Evolutionary conservation across 148 eudicot genomes (phyloP).

Genomic region (Simmondsia chinensis): DNA sequence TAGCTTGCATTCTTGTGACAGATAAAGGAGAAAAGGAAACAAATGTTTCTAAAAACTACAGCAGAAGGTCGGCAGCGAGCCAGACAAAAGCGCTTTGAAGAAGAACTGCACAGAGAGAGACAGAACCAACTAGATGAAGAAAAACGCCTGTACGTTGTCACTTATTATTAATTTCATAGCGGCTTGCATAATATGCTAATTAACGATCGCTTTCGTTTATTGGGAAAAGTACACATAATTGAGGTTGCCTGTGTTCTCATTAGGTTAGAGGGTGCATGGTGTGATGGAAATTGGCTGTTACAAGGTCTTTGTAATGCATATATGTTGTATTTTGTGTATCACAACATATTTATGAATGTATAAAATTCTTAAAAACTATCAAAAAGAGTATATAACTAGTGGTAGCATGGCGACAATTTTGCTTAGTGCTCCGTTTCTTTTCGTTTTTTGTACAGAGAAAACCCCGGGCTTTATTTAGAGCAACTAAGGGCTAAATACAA

Average conservation of each 20-base stretch:
- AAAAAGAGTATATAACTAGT: no score
- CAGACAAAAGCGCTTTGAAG: conserved; percentile 85
- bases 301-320: no score
- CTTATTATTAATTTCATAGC: not conserved
- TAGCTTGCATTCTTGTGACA: conserved; percentile 22
- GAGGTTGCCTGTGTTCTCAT: no score
- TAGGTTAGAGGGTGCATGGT: no score
- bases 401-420: no score
- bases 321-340: no score
- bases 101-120: conserved; percentile 69
- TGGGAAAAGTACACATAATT: no score
- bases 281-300: no score
- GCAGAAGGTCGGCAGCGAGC: conserved; percentile 96
- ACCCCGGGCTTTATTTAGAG: conserved; percentile 79
- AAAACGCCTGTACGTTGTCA: conserved; percentile 64
- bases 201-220: no score
- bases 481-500: conserved; percentile 61
- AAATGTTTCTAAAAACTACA: conserved; percentile 79
- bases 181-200: not conserved
- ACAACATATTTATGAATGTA: no score
- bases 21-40: conserved; percentile 90
- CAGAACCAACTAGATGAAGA: conserved; percentile 78
- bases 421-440: not conserved
- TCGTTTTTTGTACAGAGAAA: conserved; percentile 41
- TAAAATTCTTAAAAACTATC: no score